Base-by-base conservation (phyloP, 768 basidiomycete genomes). In the Cubamyces sp. region DNA sequence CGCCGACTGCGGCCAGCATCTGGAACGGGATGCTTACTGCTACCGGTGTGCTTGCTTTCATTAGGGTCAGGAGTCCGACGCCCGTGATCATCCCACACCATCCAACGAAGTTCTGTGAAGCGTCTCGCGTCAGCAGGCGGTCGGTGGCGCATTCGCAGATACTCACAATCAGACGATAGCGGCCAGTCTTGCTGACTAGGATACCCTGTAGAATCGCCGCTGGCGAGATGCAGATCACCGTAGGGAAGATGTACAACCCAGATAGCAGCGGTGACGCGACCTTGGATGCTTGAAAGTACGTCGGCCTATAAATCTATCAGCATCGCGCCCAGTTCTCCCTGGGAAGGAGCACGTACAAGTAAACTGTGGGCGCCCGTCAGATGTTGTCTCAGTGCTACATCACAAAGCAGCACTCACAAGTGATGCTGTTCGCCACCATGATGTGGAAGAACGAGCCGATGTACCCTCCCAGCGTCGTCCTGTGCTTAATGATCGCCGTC, bases 221-320 rank as follows among this genome's bases (percentile, higher is more conserved):
- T 1, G 81, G 81, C 0, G 79, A 77, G n/a, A 79, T 68, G 16
- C 71, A 56, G 37, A 80, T 72, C 2, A 73, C 68, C 18, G 63
- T 39, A 0, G 71, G 70, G 40, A 83, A 74, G 7, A 77, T 21
- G 37, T 77, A 70, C 14, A 80, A 71, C 2, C 79, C 78, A 5
- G 75, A 74, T 0, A 68, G 71, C 41, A 79, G 65, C 0, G 82
- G 77, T 0, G 76, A 71, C 9, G 71, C 73, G 18, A 68, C 73
- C 60, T 75, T 75, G 54, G 73, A 75, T 0, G 80, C 81, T 66
- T 83, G 82, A 69, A 78, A 82, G 64, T 78, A 82, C 7, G 79
- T 77, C 12, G 80, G 79, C 1, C 54, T 62, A 30, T 18, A 25
- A 14, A 21, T 18, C 3, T 25, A 21, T 42, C 30, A 37, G 30